Evolutionary conservation across 2,329 filamentous ascomycete genomes (phyloP), one percentile per base, ranked within the genome.

Genomic region (Acrodontium crateriforme): DNA sequence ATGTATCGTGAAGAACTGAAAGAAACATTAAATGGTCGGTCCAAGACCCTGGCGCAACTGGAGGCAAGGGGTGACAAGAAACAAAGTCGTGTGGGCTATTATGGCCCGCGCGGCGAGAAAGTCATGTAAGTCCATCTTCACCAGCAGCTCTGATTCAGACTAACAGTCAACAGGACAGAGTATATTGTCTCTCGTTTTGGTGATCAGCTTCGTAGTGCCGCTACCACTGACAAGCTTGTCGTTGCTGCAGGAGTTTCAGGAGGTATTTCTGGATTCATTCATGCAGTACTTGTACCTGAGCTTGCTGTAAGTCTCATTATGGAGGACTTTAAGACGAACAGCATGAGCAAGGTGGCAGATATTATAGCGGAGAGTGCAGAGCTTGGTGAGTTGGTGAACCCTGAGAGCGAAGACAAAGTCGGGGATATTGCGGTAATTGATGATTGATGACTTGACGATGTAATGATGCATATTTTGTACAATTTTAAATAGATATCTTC

Each of bases 281-380:
- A 54, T 23, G 39, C 43, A 8, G 50, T 56, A 2, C 35, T 56
- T 2, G 50, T 54, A 17, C 52, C 53, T 1, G 52, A 56, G 32
- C 31, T 56, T n/a, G 50, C 49, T 4, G 31, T 49, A 18, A 29
- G 35, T 10, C 38, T 56, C 3, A 44, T 56, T 12, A 46, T 39
- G 34, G 49, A 55, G 20, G 53, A 56, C 28, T 38, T 51, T 39
- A 33, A 27, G 7, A 20, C 33, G 9, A 20, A 27, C 6, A 25
- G 13, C 10, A 28, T 35, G 13, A 35, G 36, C 29, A 40, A 34
- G 14, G 48, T 48, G 2, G 30, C 39, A 24, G 27, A 33, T 11
- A 31, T 54, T 2, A 30, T 55, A 5, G 33, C 27, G 2, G 46
- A 50, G 24, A 55, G 50, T 23, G 36, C 36, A 9, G 46, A 47